A percentile compares a stretch with the other conserved stretches of the same genome.
phyloP scores from a whole-genome alignment of 208 protist species.

The Leishmania lainsoni region DNA sequence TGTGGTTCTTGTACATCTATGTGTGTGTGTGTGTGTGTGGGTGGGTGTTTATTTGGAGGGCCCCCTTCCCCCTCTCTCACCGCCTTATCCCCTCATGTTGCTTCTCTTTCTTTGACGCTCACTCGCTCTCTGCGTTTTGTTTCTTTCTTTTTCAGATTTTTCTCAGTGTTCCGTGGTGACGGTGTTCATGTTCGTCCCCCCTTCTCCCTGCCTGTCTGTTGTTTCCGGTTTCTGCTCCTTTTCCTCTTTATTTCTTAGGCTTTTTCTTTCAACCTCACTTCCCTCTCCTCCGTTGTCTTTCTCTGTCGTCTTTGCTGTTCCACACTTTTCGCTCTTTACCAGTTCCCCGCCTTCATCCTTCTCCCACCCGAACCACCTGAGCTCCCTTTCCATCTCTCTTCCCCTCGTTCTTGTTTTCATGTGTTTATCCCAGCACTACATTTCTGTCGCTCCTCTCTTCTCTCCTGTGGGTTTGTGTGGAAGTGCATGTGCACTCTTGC shows the following conservation, averaged over 20 bases:
- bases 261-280: background rate
- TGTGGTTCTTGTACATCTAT: conserved; percentile 12
- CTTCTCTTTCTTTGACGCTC: conserved; percentile 7
- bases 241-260: conserved; percentile 14
- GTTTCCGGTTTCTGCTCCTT: background rate
- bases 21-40: conserved; percentile 7
- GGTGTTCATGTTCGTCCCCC: background rate
- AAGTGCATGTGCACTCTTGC: background rate
- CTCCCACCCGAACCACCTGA: too few species aligned
- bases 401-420: background rate
- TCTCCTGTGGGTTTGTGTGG: background rate
- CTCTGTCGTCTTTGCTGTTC: background rate
- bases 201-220: background rate
- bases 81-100: background rate
- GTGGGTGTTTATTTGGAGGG: background rate
- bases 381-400: background rate
- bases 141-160: background rate
- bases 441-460: background rate
- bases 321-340: background rate
- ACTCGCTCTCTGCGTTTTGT: background rate
- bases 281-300: background rate
- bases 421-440: background rate
- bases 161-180: background rate
- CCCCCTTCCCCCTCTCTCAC: background rate
- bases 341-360: background rate